A percentile compares a stretch with the other conserved stretches of the same genome.
These are phyloP conservation scores for Senna siamea DNA, from an alignment of 306 rosid species.

Conservation along the genomic window DNA sequence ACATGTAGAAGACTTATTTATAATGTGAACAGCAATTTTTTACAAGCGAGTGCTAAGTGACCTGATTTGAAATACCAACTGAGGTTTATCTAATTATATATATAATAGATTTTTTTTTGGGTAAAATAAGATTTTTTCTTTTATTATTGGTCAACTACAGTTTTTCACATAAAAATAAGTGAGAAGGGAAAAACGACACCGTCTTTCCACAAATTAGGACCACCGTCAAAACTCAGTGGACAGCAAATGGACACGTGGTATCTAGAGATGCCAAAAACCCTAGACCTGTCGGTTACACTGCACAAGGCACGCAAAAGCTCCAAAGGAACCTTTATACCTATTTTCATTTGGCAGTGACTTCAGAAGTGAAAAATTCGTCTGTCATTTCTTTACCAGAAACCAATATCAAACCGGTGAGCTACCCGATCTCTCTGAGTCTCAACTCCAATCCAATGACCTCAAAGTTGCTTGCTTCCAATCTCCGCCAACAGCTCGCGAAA, in stretches of 20 bases:
- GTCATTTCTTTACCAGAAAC: background rate
- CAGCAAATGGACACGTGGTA: slow-evolving; percentile 44
- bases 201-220: background rate
- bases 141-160: background rate
- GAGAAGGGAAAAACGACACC: slow-evolving; percentile 1
- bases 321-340: background rate
- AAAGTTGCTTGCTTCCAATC: slow-evolving; percentile 50
- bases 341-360: background rate
- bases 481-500: slow-evolving; percentile 44
- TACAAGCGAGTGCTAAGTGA: background rate
- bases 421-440: background rate
- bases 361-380: background rate
- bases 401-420: no score
- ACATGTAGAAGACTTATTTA: background rate
- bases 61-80: slow-evolving; percentile 39
- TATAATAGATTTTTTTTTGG: no score
- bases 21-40: background rate
- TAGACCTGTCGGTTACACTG: slow-evolving; percentile 36
- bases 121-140: no score
- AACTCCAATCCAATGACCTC: slow-evolving; percentile 45
- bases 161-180: slow-evolving; percentile 23
- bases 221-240: slow-evolving; percentile 33
- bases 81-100: background rate
- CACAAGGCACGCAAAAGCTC: background rate
- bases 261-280: background rate